These are phyloP conservation scores for Dendryphion nanum DNA, from an alignment of 2,329 filamentous ascomycete genomes.

Conservation along the genomic window DNA sequence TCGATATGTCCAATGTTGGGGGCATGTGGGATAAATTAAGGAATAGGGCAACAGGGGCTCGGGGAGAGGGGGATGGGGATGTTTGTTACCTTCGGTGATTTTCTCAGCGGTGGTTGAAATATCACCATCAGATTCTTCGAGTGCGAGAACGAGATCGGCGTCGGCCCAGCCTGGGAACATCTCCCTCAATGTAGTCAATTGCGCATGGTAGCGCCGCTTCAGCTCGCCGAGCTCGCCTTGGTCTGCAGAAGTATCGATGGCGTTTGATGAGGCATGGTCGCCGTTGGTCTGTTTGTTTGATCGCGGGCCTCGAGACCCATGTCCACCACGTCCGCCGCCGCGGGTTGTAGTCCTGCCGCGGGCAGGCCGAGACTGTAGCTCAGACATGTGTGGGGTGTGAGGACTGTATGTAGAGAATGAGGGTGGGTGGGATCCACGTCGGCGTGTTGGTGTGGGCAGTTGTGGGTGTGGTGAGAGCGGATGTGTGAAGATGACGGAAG, in stretches of 20 bases:
- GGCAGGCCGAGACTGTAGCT: slow-evolving; percentile 81
- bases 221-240: slow-evolving; percentile 88
- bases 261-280: slow-evolving; percentile 59
- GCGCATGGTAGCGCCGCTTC: slow-evolving; percentile 81
- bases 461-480: slow-evolving; percentile 23
- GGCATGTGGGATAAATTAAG: not conserved
- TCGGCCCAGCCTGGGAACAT: slow-evolving; percentile 96
- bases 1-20: slow-evolving; percentile 5
- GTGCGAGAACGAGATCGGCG: slow-evolving; percentile 87
- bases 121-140: slow-evolving; percentile 82
- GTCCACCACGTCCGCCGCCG: slow-evolving; percentile 77
- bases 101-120: slow-evolving; percentile 71
- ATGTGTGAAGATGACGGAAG: slow-evolving; percentile 25
- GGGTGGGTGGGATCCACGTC: slow-evolving; percentile 6
- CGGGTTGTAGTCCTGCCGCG: slow-evolving; percentile 88
- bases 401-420: slow-evolving; percentile 28
- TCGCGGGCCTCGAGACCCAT: slow-evolving; percentile 55
- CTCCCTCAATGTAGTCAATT: slow-evolving; percentile 81
- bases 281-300: slow-evolving; percentile 62
- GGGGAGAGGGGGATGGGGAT: slow-evolving; percentile 5
- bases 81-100: slow-evolving; percentile 77
- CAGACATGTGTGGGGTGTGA: slow-evolving; percentile 71
- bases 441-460: slow-evolving; percentile 15
- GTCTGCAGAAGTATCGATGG: slow-evolving; percentile 67
- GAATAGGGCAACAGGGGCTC: not conserved